These are phyloP conservation scores for Chenopodium berlandieri DNA, from an alignment of 148 eudicot genomes.

Conservation along the genomic window DNA sequence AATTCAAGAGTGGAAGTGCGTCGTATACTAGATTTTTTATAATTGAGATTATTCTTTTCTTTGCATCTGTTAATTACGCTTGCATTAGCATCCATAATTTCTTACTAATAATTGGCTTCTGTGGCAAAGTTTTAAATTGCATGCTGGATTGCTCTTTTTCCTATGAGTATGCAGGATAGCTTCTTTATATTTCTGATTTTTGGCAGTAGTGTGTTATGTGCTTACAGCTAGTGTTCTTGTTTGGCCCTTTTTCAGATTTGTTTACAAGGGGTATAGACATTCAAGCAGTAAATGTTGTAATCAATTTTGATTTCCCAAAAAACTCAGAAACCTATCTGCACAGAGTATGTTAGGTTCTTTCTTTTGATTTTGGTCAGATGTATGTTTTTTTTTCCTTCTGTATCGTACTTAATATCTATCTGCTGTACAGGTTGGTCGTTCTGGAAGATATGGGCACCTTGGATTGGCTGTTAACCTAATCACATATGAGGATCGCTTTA, in stretches of 20 bases:
- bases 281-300: constrained; percentile 89
- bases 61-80: not conserved
- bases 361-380: constrained; percentile 6
- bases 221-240: constrained; percentile 12
- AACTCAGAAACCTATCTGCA: constrained; percentile 84
- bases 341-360: constrained; percentile 49
- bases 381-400: not conserved
- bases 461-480: constrained; percentile 88
- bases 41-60: not conserved
- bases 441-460: constrained; percentile 91
- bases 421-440: constrained; percentile 71
- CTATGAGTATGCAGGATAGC: not conserved
- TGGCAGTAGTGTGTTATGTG: not conserved
- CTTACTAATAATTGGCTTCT: not conserved
- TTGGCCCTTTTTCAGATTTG: constrained; percentile 48
- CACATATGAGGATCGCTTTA: constrained; percentile 89
- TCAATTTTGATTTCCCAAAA: constrained; percentile 85
- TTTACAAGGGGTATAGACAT: constrained; percentile 93
- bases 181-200: not conserved
- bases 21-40: not conserved
- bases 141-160: not conserved
- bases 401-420: not conserved
- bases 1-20: not conserved
- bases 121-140: not conserved
- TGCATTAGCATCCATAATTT: not conserved